These are phyloP conservation scores for Penicillium sp. DNA, from an alignment of 2,329 filamentous ascomycete species.

Conservation along the genomic window DNA sequence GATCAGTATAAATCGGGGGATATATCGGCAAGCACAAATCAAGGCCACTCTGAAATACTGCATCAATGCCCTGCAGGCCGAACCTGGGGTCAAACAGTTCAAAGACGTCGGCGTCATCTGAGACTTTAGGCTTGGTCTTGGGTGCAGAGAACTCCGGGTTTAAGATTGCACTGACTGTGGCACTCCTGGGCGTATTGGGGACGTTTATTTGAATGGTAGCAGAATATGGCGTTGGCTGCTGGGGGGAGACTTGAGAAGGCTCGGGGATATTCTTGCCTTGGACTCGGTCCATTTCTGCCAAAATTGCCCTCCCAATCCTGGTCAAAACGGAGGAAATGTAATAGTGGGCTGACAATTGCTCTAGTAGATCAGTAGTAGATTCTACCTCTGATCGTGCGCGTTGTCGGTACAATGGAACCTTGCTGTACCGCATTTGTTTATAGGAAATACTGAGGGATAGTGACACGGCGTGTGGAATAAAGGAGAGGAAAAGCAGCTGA, in stretches of 20 bases:
- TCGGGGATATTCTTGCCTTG: background rate
- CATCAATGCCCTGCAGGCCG: conserved; percentile 3
- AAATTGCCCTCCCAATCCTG: background rate
- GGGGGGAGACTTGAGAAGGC: background rate
- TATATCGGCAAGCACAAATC: conserved; percentile 3
- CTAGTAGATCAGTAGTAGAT: background rate
- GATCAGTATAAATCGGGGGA: background rate
- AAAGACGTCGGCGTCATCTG: background rate
- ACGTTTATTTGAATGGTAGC: background rate
- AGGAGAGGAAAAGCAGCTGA: conserved; percentile 48
- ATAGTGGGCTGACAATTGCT: background rate
- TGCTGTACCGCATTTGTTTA: conserved; percentile 60
- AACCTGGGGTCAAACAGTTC: conserved; percentile 8
- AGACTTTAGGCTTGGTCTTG: background rate
- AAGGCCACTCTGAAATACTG: conserved; percentile 5
- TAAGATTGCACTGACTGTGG: too few species aligned
- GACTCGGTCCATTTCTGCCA: conserved; percentile 6
- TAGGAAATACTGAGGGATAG: conserved; percentile 61
- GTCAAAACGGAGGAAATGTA: conserved; percentile 2
- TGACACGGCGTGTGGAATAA: conserved; percentile 60
- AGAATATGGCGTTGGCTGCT: background rate
- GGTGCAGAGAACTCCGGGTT: background rate
- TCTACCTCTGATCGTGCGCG: conserved; percentile 2
- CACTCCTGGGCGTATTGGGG: background rate
- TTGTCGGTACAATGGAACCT: conserved; percentile 54